Base-by-base conservation (phyloP, 495 filamentous ascomycete species). In the Aspergillus funiculosus region DNA sequence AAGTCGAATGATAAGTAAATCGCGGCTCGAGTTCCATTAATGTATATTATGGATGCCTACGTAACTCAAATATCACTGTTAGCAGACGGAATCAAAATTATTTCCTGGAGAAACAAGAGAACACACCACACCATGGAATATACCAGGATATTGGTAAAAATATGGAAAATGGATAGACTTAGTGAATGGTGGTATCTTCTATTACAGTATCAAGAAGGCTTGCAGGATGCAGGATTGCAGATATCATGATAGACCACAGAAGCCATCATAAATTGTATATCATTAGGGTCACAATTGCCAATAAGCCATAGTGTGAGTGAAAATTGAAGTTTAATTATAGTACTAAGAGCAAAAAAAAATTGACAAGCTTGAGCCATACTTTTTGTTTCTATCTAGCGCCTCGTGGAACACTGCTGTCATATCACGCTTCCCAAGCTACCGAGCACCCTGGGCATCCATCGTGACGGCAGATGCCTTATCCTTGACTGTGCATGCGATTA, bases 271-370 rank as follows among this genome's bases (percentile, higher is more conserved):
- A 38, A 38, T 38, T 13, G 35, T 22, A 20, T 9, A 38, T 22
- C 17, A 22, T 11, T n/a, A 22, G 46, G 41, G 36, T 26, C 19
- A 22, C n/a, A 24, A 30, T 46, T 40, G 37, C 22, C 28, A 45
- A 42, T 46, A 39, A 30, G 31, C 11, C 15, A 39, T 34, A 28
- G 37, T 30, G 28, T 27, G 34, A 31, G 27, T 30, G 11, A 25
- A 37, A 37, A 39, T 40, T 37, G 22, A 45, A 35, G 43, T 46
- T 46, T 51, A 37, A 41, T 40, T 21, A 37, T 40, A 45, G 41
- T 21, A 27, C 7, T 28, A 19, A 34, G 18, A 17, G 24, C n/a
- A n/a, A 10, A 26, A 25, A 41, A 15, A 15, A n/a, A 35, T 35
- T 9, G 35, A 17, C 35, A 38, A n/a, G 35, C 17, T 34, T 15